Evolutionary conservation across 306 rosid genomes (phyloP).

Genomic region (Amphicarpaea edgeworthii): DNA sequence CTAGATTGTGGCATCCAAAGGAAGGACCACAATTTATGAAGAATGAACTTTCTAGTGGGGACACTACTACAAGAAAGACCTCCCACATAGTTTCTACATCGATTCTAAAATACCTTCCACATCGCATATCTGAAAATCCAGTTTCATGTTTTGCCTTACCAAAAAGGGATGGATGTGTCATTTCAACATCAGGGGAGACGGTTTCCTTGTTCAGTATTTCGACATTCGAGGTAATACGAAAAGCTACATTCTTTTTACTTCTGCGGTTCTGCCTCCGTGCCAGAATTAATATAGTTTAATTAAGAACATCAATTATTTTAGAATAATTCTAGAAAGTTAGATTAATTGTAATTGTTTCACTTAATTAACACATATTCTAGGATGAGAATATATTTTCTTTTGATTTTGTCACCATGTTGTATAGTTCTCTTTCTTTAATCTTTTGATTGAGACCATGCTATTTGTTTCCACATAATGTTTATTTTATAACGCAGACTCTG

Average conservation of each 20-base stretch:
- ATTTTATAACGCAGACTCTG: too few relatives aligned
- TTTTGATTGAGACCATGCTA: not conserved
- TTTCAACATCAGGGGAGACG: constrained; percentile 34
- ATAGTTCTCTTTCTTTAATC: not conserved
- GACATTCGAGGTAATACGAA: not conserved
- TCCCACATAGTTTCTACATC: too few relatives aligned
- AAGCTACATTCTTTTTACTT: too few relatives aligned
- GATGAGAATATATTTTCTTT: not conserved
- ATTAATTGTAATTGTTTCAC: too few relatives aligned
- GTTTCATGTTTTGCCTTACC: constrained; percentile 11
- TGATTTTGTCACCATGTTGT: not conserved
- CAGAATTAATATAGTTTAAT: too few relatives aligned
- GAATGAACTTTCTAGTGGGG: constrained; percentile 5
- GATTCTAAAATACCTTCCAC: too few relatives aligned
- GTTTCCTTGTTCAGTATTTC: not conserved
- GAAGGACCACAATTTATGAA: constrained; percentile 1
- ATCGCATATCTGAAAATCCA: not conserved
- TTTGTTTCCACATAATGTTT: not conserved
- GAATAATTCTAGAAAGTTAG: too few relatives aligned
- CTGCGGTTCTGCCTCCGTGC: too few relatives aligned
- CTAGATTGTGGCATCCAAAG: constrained; percentile 4
- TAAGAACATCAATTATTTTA: too few relatives aligned
- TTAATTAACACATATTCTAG: too few relatives aligned
- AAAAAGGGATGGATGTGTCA: not conserved
- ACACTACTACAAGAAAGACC: too few relatives aligned